These are phyloP conservation scores for Geotrichum bryndzae DNA, from an alignment of 1,139 yeast genomes.

Conservation along the genomic window DNA sequence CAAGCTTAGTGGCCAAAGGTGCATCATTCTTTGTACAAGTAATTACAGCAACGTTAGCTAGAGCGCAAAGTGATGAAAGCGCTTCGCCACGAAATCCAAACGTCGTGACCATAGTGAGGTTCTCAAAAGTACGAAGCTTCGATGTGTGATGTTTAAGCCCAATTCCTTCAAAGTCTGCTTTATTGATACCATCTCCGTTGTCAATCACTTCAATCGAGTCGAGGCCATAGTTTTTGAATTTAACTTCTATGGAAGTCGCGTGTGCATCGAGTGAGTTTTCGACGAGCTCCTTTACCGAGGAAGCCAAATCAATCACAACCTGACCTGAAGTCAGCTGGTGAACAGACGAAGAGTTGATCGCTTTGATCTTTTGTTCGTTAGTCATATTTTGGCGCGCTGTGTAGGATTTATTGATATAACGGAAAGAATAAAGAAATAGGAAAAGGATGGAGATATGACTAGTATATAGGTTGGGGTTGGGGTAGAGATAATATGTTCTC, in stretches of 20 bases:
- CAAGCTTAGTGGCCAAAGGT: slow-evolving; percentile 55
- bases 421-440: background rate
- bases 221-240: slow-evolving; percentile 66
- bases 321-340: slow-evolving; percentile 87
- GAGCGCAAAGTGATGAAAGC: slow-evolving; percentile 32
- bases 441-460: background rate
- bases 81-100: slow-evolving; percentile 42
- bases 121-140: slow-evolving; percentile 54
- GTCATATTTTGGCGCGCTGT: background rate
- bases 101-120: slow-evolving; percentile 41
- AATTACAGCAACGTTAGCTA: slow-evolving; percentile 43
- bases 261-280: slow-evolving; percentile 84
- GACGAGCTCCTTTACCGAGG: slow-evolving; percentile 76
- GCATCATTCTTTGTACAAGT: slow-evolving; percentile 49
- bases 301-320: slow-evolving; percentile 71
- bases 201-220: slow-evolving; percentile 68
- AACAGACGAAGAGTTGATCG: slow-evolving; percentile 46
- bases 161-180: slow-evolving; percentile 52
- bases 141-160: slow-evolving; percentile 80
- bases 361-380: slow-evolving; percentile 22
- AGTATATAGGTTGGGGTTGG: background rate
- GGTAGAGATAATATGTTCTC: background rate
- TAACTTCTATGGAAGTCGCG: slow-evolving; percentile 59
- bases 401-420: background rate
- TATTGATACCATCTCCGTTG: slow-evolving; percentile 68